Evolutionary conservation across 1,284 basidiomycete genomes (phyloP), one percentile per base, ranked within the genome.

Genomic region (Puccinia hordei): DNA sequence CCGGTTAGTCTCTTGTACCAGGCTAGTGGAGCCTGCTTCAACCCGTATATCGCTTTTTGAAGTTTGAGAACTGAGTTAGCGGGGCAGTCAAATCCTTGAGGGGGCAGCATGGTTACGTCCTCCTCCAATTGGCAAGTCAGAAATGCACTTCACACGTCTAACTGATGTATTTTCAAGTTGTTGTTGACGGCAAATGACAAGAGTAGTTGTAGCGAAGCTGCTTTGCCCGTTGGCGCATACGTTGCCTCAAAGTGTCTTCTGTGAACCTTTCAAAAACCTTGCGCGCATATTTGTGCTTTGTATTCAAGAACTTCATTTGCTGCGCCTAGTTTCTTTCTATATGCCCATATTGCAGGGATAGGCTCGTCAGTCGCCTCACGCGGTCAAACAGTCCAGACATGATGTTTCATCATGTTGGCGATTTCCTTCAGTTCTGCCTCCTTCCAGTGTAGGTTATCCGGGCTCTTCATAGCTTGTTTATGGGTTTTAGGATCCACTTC

Each of bases 231-330:
- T n/a, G n/a, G n/a, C n/a, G n/a, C n/a, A n/a, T n/a, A n/a, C n/a
- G n/a, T n/a, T n/a, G n/a, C 12, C 4, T 44, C 41, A 22, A 49
- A 71, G 22, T 71, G 30, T 2, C 2, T 49, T 27, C 68, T 41
- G 49, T 46, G 24, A 3, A 17, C 6, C 27, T 71, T 38, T 19
- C 13, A 5, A 33, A 71, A 71, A 1, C 41, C 68, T 27, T 71
- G 68, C 3, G 68, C 68, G 24, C 68, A 71, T 22, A 71, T 49
- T 12, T 41, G 15, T 3, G 68, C 68, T 49, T 71, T 53, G 3
- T 22, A 71, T 22, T 71, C 49, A 17, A 49, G 19, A 8, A 71
- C 17, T 19, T 71, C 41, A 49, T 65, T 65, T 27, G 35, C 30
- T 2, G 61, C 61, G 2, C n/a, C n/a, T n/a, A n/a, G n/a, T n/a